These are phyloP conservation scores for Mycosphaerelloides madeirae DNA, from an alignment of 2,329 filamentous ascomycete species.

Conservation along the genomic window DNA sequence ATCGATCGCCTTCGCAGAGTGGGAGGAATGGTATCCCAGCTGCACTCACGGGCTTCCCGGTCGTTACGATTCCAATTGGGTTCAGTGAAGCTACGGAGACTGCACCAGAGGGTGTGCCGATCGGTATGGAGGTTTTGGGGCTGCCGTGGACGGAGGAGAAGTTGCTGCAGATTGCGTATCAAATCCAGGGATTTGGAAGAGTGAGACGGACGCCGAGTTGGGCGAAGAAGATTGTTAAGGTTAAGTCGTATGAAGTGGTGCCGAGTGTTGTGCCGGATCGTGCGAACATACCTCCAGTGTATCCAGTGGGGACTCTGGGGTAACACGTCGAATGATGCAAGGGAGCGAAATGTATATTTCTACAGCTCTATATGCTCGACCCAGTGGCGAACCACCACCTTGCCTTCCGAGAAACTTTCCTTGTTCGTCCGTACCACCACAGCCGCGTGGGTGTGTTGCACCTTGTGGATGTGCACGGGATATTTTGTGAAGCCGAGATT, in stretches of 20 bases:
- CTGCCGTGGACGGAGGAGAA: constrained; percentile 52
- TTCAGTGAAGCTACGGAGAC: constrained; percentile 48
- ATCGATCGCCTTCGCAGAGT: constrained; percentile 53
- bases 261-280: constrained; percentile 43
- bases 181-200: constrained; percentile 45
- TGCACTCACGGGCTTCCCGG: constrained; percentile 50
- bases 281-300: constrained; percentile 40
- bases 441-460: constrained; percentile 78
- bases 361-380: constrained; percentile 65
- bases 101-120: constrained; percentile 55
- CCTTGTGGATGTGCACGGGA: constrained; percentile 69
- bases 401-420: constrained; percentile 67
- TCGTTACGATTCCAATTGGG: constrained; percentile 51
- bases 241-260: constrained; percentile 39
- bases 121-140: constrained; percentile 62
- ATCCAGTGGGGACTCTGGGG: constrained; percentile 42
- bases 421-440: constrained; percentile 75
- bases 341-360: not conserved
- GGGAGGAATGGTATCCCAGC: constrained; percentile 57
- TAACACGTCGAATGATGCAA: too few species aligned
- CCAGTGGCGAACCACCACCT: constrained; percentile 76
- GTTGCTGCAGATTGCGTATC: constrained; percentile 51
- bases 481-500: constrained; percentile 55
- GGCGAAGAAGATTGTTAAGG: constrained; percentile 39
- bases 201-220: constrained; percentile 46